Conservation (phyloP, 2,329 filamentous ascomycete genomes). For the Venturia aucupariae region DNA sequence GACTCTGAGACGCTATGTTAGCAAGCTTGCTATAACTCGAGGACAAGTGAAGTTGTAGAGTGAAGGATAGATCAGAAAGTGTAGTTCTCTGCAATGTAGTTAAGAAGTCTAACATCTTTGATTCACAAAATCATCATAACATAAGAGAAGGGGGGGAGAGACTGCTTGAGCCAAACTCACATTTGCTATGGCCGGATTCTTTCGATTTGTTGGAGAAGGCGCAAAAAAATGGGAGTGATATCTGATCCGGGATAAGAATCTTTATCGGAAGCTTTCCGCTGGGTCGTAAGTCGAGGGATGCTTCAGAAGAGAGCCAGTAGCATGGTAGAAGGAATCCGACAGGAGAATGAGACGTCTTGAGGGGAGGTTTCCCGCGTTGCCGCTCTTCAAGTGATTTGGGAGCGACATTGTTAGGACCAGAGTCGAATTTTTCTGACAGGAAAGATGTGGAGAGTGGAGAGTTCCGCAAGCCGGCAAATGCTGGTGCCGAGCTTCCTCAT, state of each 20-base stretch:
- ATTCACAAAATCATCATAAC: constrained; percentile 20
- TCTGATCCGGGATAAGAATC: background rate
- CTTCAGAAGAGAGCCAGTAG: background rate
- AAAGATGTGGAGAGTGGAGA: background rate
- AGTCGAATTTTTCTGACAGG: background rate
- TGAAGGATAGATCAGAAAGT: constrained; percentile 16
- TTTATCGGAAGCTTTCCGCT: background rate
- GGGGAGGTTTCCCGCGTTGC: background rate
- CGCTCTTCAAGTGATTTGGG: background rate
- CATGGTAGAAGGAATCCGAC: background rate
- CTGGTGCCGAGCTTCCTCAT: background rate
- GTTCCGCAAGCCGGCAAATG: background rate
- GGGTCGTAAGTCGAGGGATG: background rate
- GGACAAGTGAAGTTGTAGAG: background rate
- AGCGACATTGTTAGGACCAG: background rate
- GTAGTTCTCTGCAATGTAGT: constrained; percentile 18
- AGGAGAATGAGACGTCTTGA: background rate
- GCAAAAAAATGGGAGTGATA: background rate
- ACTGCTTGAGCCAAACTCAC: background rate
- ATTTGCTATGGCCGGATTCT: background rate
- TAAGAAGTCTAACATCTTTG: constrained; percentile 38
- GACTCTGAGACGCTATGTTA: background rate
- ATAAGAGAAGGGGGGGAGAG: background rate
- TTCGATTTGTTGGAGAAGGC: background rate
- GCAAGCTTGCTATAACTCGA: background rate